Evolutionary conservation across 805 yeast genomes (phyloP).

Genomic region (Pichia membranifaciens): DNA sequence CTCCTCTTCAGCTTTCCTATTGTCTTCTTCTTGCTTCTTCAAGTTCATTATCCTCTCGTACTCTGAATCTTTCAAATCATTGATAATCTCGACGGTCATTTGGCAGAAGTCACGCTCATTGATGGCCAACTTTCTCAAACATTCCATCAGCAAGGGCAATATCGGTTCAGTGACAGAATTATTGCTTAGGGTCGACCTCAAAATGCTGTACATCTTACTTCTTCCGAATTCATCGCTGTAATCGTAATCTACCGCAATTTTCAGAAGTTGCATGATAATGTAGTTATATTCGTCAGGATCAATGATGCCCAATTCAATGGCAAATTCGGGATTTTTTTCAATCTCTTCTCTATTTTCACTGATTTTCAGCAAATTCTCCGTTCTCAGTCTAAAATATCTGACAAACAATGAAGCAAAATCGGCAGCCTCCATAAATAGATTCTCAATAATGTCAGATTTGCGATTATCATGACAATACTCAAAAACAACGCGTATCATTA

Average conservation of each 20-base stretch:
- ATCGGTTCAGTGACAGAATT: conserved; percentile 51
- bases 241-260: conserved; percentile 66
- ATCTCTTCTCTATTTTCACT: conserved; percentile 20
- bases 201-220: conserved; percentile 58
- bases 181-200: conserved; percentile 54
- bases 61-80: conserved; percentile 73
- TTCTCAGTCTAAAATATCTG: conserved; percentile 49
- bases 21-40: background rate
- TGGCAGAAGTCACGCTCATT: conserved; percentile 81
- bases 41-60: conserved; percentile 26
- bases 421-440: conserved; percentile 73
- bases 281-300: conserved; percentile 61
- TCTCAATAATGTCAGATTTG: conserved; percentile 51
- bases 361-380: conserved; percentile 22
- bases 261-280: conserved; percentile 66
- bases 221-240: conserved; percentile 89
- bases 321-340: conserved; percentile 15
- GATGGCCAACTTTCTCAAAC: conserved; percentile 64
- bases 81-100: conserved; percentile 77
- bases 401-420: conserved; percentile 56
- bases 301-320: conserved; percentile 27
- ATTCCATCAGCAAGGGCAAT: conserved; percentile 52
- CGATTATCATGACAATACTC: conserved; percentile 55
- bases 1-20: background rate
- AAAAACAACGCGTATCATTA: conserved; percentile 63